Percentiles rank a stretch among this genome's conserved stretches.
These are phyloP conservation scores for Solanum tarapatanum DNA, from an alignment of 257 asterid genomes.

Conservation along the genomic window DNA sequence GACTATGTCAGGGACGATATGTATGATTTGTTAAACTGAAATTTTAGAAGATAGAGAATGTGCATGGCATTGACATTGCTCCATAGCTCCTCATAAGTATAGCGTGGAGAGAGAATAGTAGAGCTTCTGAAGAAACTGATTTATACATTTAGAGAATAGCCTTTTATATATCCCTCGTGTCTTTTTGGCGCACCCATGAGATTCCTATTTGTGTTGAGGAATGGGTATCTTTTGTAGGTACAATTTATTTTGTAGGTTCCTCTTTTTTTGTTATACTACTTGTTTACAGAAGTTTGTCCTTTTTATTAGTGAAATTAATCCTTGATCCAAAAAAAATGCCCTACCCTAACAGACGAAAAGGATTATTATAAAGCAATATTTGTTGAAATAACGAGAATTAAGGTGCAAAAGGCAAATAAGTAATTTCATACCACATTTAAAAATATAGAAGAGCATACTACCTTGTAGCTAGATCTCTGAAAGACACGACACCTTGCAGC, in stretches of 20 bases:
- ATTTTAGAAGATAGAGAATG: neutral
- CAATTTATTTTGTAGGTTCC: neutral
- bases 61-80: neutral
- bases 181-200: neutral
- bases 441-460: slow-evolving; percentile 5
- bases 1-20: neutral
- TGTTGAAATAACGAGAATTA: neutral
- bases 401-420: neutral
- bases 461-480: slow-evolving; percentile 44
- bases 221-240: neutral
- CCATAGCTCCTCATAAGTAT: neutral
- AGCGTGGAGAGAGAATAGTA: neutral
- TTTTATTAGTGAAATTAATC: neutral
- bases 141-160: neutral
- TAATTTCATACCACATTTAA: neutral
- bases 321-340: neutral
- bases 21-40: neutral
- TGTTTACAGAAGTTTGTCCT: neutral
- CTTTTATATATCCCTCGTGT: neutral
- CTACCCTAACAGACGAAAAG: neutral
- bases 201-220: neutral
- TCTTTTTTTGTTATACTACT: neutral
- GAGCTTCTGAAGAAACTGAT: neutral
- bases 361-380: neutral
- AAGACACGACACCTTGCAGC: slow-evolving; percentile 80